Conservation (phyloP, 2,329 filamentous ascomycete species). For the Colletotrichum lini region DNA sequence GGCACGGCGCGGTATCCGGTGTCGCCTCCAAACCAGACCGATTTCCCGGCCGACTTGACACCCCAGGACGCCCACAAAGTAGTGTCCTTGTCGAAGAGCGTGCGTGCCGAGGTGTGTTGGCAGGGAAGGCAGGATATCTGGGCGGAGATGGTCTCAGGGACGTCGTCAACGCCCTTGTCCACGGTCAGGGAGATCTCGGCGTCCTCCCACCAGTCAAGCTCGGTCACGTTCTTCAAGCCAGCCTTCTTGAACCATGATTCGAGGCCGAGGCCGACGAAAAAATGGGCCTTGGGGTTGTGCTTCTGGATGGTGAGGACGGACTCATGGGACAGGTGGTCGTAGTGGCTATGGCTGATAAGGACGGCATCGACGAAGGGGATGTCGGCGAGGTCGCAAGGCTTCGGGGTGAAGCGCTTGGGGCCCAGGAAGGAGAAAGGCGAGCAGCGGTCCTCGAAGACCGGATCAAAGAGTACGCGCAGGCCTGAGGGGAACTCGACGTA, state of each 20-base stretch:
- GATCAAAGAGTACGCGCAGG: slow-evolving; percentile 91
- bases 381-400: slow-evolving; percentile 83
- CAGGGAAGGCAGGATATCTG: slow-evolving; percentile 84
- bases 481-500: slow-evolving; percentile 91
- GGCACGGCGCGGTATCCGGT: slow-evolving; percentile 90
- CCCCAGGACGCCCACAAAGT: slow-evolving; percentile 94
- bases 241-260: slow-evolving; percentile 83
- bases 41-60: slow-evolving; percentile 79
- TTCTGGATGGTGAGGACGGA: slow-evolving; percentile 80
- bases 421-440: slow-evolving; percentile 79
- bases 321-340: slow-evolving; percentile 88
- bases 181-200: slow-evolving; percentile 76
- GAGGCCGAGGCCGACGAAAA: slow-evolving; percentile 88
- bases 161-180: slow-evolving; percentile 47
- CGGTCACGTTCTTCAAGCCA: slow-evolving; percentile 83
- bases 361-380: slow-evolving; percentile 83
- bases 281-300: slow-evolving; percentile 83
- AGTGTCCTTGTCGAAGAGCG: slow-evolving; percentile 76
- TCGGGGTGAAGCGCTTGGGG: slow-evolving; percentile 83
- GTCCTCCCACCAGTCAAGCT: slow-evolving; percentile 96
- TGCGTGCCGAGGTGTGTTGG: slow-evolving; percentile 84
- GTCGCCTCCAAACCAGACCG: slow-evolving; percentile 91
- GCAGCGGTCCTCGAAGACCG: slow-evolving; percentile 91
- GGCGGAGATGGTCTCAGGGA: slow-evolving; percentile 72
- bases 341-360: slow-evolving; percentile 91